Evolutionary conservation across 2,329 filamentous ascomycete species (phyloP), one percentile per base, ranked within the genome.

Genomic region (Ambrosiella beaveri): DNA sequence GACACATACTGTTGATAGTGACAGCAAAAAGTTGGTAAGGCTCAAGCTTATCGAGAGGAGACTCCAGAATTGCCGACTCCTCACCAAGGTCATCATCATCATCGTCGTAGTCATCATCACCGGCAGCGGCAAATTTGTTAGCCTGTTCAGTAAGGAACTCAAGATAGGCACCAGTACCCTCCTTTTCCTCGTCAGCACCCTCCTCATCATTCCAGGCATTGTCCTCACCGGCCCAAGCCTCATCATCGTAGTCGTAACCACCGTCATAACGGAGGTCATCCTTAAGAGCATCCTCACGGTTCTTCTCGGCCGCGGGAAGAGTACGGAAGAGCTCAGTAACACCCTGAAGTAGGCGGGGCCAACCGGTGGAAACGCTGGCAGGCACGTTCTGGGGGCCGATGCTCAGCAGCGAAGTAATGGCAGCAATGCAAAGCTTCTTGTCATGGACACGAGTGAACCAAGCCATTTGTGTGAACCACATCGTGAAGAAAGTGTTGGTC

Each of bases 401-500:
- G 51, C 83, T 86, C 56, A 98, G 79, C 9, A 98, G 80, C 5
- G 88, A 79, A 60, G 87, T 85, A 64, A 98, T 97, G 52, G 90
- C 91, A 15, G 90, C 87, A 65, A 98, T 96, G 62, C 88, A 96
- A 35, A 98, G 77, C 76, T 96, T 98, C 80, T 98, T 98, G 75
- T 98, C 93, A 68, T 98, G 93, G 1, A 98, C 93, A 47, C 93
- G 81, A 56, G 82, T 86, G 73, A 98, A 97, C 66, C 81, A 84
- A 62, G 95, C 86, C 73, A 98, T 98, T 72, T 84, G 94, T 47
- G 88, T 88, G 70, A 98, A 98, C 93, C 93, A 98, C 60, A 94
- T 74, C 71, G 88, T 95, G 75, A 98, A 98, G 74, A 98, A 98
- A 68, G 94, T 94, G 73, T 97, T 97, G 6, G 93, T 97, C 91